A percentile compares a stretch with the other conserved stretches of the same genome.
Evolutionary conservation across 2,329 filamentous ascomycete species (phyloP).

Genomic region (Aulographum hederae): DNA sequence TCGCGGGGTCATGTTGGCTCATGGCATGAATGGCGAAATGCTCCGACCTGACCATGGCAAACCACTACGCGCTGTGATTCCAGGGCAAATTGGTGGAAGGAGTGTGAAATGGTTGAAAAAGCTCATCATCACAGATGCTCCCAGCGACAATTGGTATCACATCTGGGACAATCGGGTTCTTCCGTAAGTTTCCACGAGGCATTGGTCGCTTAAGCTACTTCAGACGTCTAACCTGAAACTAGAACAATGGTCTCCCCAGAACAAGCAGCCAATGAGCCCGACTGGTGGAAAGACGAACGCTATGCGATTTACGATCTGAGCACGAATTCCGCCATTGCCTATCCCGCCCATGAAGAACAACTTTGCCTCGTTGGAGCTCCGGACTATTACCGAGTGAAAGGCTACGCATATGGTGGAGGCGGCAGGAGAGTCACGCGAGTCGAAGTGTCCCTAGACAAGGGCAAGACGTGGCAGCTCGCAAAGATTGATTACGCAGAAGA

Average conservation of each 20-base stretch:
- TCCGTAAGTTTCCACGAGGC: slow-evolving; percentile 29
- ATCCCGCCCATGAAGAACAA: slow-evolving; percentile 60
- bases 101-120: slow-evolving; percentile 87
- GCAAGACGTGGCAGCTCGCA: slow-evolving; percentile 61
- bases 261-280: slow-evolving; percentile 51
- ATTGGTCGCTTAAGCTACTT: not conserved
- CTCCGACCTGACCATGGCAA: slow-evolving; percentile 73
- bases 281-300: slow-evolving; percentile 74
- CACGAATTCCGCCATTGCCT: slow-evolving; percentile 66
- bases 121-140: slow-evolving; percentile 57
- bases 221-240: slow-evolving; percentile 4
- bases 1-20: slow-evolving; percentile 67
- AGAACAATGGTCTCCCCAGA: slow-evolving; percentile 69
- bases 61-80: slow-evolving; percentile 66
- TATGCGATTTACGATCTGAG: slow-evolving; percentile 90
- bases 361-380: slow-evolving; percentile 29
- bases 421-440: slow-evolving; percentile 69
- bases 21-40: slow-evolving; percentile 77
- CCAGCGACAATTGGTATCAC: slow-evolving; percentile 90
- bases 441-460: slow-evolving; percentile 69
- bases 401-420: slow-evolving; percentile 80
- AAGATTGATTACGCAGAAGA: slow-evolving; percentile 74
- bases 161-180: slow-evolving; percentile 85
- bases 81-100: slow-evolving; percentile 78
- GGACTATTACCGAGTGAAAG: slow-evolving; percentile 45